A percentile compares a stretch with the other conserved stretches of the same genome.
These are phyloP conservation scores for Psidium friedrichsthalianum DNA, from an alignment of 345 rosid species.

Conservation along the genomic window DNA sequence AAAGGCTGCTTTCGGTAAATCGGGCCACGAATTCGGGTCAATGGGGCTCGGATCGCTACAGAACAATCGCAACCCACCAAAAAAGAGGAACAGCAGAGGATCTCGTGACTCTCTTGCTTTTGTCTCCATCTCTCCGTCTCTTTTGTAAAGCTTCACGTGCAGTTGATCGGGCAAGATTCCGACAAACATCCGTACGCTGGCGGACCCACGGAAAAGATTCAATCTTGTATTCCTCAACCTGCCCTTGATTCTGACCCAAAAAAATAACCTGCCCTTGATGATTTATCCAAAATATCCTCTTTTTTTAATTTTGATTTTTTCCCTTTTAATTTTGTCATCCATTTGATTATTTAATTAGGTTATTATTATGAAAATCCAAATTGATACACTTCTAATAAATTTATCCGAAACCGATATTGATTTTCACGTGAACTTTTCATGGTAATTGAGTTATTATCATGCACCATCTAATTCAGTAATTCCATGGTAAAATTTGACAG, in stretches of 20 bases:
- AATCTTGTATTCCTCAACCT: background rate
- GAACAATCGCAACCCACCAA: background rate
- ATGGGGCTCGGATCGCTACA: rapidly evolving
- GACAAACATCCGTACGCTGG: background rate
- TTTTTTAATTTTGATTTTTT: background rate
- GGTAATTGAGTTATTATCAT: no score
- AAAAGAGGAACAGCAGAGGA: background rate
- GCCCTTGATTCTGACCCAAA: background rate
- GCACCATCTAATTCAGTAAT: no score
- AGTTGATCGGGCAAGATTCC: background rate
- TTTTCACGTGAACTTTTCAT: no score
- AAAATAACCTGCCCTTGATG: background rate
- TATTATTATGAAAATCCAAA: no score
- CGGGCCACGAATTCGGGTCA: rapidly evolving
- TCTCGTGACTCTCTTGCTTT: background rate
- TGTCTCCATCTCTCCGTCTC: background rate
- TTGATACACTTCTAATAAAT: no score
- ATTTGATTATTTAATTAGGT: no score
- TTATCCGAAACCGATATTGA: no score
- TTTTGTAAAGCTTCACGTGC: background rate
- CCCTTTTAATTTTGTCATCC: background rate
- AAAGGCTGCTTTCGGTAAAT: rapidly evolving
- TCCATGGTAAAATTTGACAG: no score
- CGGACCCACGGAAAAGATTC: background rate
- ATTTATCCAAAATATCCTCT: background rate